These are phyloP conservation scores for Populus hybrid DNA, from an alignment of 441 rosid genomes.

Conservation along the genomic window DNA sequence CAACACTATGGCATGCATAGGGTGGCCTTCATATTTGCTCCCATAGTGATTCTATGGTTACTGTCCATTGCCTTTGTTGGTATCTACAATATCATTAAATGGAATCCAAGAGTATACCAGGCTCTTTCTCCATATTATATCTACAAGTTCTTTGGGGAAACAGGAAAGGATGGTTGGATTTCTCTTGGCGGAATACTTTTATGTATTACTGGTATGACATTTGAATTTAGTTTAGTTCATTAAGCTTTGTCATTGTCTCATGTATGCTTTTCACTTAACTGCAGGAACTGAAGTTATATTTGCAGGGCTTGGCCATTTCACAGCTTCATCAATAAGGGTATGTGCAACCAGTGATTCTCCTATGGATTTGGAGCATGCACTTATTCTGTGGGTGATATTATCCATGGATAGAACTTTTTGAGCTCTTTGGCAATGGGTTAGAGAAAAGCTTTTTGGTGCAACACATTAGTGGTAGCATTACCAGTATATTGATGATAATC, in stretches of 20 bases:
- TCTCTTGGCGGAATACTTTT: slow-evolving; percentile 81
- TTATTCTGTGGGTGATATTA: not conserved
- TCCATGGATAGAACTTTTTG: not conserved
- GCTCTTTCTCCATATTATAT: slow-evolving; percentile 87
- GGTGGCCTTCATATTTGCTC: slow-evolving; percentile 73
- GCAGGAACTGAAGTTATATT: slow-evolving; percentile 87
- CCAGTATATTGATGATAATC: not conserved
- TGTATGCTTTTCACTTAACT: slow-evolving; percentile 27
- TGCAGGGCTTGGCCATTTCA: slow-evolving; percentile 73
- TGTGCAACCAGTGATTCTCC: slow-evolving; percentile 9
- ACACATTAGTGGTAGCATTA: not conserved
- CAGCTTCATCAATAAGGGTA: slow-evolving; percentile 81
- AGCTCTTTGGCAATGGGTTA: not conserved
- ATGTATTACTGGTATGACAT: slow-evolving; percentile 67
- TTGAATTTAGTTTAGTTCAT: slow-evolving; percentile 12
- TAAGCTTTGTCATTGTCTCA: slow-evolving; percentile 21
- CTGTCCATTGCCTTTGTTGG: slow-evolving; percentile 64
- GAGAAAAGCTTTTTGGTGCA: not conserved
- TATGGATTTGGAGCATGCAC: not conserved
- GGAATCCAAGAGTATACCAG: slow-evolving; percentile 71
- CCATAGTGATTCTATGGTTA: slow-evolving; percentile 76
- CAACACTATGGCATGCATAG: slow-evolving; percentile 80
- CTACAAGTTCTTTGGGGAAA: slow-evolving; percentile 57
- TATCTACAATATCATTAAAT: slow-evolving; percentile 60
- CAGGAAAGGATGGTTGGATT: slow-evolving; percentile 80